Base-by-base conservation (phyloP, 345 rosid species). In the Rhizophora apiculata region DNA sequence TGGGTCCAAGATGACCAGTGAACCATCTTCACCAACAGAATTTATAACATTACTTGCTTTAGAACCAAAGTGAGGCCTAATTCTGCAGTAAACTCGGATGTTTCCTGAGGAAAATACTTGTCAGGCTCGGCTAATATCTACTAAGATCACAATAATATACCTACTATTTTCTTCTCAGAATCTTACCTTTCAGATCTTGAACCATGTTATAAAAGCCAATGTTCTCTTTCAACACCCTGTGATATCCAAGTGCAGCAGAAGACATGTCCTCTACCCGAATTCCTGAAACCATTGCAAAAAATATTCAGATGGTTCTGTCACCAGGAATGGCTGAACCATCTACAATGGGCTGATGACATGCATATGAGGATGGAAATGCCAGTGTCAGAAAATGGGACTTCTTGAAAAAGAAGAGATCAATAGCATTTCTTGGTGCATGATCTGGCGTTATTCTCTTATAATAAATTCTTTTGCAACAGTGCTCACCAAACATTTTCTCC, bases 171-270 rank as follows among this genome's bases (percentile, higher is more conserved):
- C 31, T 32, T 11, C 1, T 36, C 24, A 54, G 13, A 21, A 62
- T 31, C 71, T 15, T 60, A 91, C 99, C 99, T 92, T 92, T 90
- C 82, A 95, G 83, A 84, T 95, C 99, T 77, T 95, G 99, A 70
- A 95, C 96, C 93, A 90, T 84, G 87, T 90, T 95, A 80, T 88
- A 87, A 61, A 92, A 74, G 26, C 83, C 88, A 67, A 89, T 77
- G 84, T 95, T 95, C 77, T 95, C 99, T 80, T 85, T 83, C 72
- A 92, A 82, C 56, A 92, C 96, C 71, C 78, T 90, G 74, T 87
- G 83, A 78, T 92, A 92, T 37, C 97, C 93, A 74, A 77, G 84
- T 69, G 99, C 94, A 70, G 91, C 93, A 60, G 82, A 70, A 67
- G 97, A 87, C 96, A 95, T 90, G 76, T 90, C 92, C 70, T 85